Conservation (phyloP, 768 basidiomycete species). For the Podaxis mareebaensis region DNA sequence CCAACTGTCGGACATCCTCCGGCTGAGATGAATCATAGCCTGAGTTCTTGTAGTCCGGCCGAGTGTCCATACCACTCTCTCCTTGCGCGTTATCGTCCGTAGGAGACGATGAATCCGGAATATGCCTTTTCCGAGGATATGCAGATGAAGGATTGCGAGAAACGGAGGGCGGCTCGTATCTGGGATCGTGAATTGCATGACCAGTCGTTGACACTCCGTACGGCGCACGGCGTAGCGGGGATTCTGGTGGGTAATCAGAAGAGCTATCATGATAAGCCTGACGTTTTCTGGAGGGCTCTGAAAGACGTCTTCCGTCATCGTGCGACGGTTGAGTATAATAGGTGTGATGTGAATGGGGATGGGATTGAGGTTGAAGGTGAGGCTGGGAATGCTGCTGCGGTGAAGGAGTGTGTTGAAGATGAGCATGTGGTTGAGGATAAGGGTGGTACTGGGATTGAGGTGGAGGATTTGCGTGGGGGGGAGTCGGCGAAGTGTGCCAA, state of each 20-base stretch:
- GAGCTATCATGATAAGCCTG: constrained; percentile 8
- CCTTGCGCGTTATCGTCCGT: constrained; percentile 14
- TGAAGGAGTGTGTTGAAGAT: not conserved
- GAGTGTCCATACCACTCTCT: constrained; percentile 12
- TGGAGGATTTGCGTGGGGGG: not conserved
- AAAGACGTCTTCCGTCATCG: constrained; percentile 11
- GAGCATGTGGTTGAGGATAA: not conserved
- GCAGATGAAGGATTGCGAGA: constrained; percentile 10
- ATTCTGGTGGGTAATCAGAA: constrained; percentile 2
- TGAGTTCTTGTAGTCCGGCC: constrained; percentile 15
- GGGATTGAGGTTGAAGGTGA: not conserved
- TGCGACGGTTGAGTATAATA: constrained; percentile 6
- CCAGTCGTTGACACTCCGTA: not conserved
- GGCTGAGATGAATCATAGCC: constrained; percentile 31
- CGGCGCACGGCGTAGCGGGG: constrained; percentile 2
- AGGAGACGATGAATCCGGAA: constrained; percentile 9
- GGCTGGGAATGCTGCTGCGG: not conserved
- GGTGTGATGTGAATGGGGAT: not conserved
- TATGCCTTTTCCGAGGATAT: constrained; percentile 15
- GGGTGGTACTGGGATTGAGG: constrained; percentile 1
- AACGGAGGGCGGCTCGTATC: constrained; percentile 3
- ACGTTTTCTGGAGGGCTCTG: constrained; percentile 11
- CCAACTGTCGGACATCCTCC: constrained; percentile 37
- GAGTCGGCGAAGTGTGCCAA: constrained; percentile 13
- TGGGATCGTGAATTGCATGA: constrained; percentile 2